Base-by-base conservation (phyloP, 2,329 filamentous ascomycete genomes). In the Diaporthe ilicicola region DNA sequence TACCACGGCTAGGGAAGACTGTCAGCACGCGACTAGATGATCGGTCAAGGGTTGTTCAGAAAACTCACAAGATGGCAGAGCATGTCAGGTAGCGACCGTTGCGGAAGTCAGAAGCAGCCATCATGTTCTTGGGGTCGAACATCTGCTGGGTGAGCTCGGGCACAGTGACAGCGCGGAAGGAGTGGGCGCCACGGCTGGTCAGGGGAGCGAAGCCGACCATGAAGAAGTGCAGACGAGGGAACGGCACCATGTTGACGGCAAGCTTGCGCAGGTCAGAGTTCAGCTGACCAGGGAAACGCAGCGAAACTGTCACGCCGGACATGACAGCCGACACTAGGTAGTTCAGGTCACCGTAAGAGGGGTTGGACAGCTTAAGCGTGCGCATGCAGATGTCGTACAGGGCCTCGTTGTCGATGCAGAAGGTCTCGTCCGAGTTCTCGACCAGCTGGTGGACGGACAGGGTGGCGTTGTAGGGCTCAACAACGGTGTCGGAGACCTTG, bases 51-150 rank as follows among this genome's bases (percentile, higher is more conserved):
- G 37, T 13, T 32, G 2, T 27, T n/a, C 24, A 13, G 51, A 29
- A 27, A 74, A 86, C 90, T 85, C 84, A 92, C 90, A 99, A 99
- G 87, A 99, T 97, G 83, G 96, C 95, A 84, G 93, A 98, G 92
- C 96, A 99, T 78, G 96, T 99, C 81, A 99, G 91, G 90, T 99
- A 99, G 81, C 96, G 96, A 84, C 96, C 96, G 86, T 98, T 99
- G 81, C 96, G 94, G 94, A 99, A 99, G 89, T 99, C 96, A 75
- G 95, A 97, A 76, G 96, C 96, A 87, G 96, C 96, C 96, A 99
- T 99, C 95, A 99, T 99, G 92, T 99, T 99, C 94, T 98, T 99
- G 81, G 96, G 95, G 89, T 99, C 96, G 89, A 97, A 99, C 94
- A 99, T 98, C 87, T 99, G 96, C 89, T 99, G 96, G 80, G 96